A percentile compares a stretch with the other conserved stretches of the same genome.
These are phyloP conservation scores for Rhizoclosmatium globosum DNA, from an alignment of 192 early-diverging fungal genomes.

Conservation along the genomic window DNA sequence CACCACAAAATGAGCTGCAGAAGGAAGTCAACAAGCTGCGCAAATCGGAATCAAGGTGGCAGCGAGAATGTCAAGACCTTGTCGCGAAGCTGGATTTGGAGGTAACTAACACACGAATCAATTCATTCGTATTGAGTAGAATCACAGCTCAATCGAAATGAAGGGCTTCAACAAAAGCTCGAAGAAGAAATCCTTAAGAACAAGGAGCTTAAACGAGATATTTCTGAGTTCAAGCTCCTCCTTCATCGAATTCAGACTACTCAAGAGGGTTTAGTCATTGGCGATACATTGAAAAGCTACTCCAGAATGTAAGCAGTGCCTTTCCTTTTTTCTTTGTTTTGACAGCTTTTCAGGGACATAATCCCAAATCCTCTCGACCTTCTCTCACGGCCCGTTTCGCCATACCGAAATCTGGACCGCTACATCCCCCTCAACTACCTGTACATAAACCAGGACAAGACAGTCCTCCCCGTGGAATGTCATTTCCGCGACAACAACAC, in stretches of 20 bases:
- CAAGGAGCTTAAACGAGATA: constrained; percentile 60
- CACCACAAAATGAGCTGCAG: constrained; percentile 52
- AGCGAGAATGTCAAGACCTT: constrained; percentile 61
- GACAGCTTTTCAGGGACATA: constrained; percentile 1
- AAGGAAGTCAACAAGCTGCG: constrained; percentile 53
- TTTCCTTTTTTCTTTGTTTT: background rate
- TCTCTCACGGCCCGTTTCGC: background rate
- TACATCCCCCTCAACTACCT: background rate
- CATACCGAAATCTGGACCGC: background rate
- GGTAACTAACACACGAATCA: constrained; percentile 19
- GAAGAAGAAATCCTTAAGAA: constrained; percentile 49
- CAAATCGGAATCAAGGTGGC: constrained; percentile 53
- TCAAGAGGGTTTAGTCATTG: background rate
- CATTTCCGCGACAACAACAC: background rate
- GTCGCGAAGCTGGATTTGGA: constrained; percentile 58
- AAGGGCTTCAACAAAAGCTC: constrained; percentile 43
- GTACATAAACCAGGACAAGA: constrained; percentile 10
- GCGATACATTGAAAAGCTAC: background rate
- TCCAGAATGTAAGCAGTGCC: background rate
- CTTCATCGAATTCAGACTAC: constrained; percentile 54
- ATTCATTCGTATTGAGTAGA: background rate
- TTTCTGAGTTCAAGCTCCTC: constrained; percentile 48
- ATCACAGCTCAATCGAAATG: constrained; percentile 50
- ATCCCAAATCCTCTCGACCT: constrained; percentile 12
- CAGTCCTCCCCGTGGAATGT: constrained; percentile 29